Percentiles rank a stretch among this genome's conserved stretches.
phyloP scores from a whole-genome alignment of 768 basidiomycete species.

The Lactifluus rugatus region DNA sequence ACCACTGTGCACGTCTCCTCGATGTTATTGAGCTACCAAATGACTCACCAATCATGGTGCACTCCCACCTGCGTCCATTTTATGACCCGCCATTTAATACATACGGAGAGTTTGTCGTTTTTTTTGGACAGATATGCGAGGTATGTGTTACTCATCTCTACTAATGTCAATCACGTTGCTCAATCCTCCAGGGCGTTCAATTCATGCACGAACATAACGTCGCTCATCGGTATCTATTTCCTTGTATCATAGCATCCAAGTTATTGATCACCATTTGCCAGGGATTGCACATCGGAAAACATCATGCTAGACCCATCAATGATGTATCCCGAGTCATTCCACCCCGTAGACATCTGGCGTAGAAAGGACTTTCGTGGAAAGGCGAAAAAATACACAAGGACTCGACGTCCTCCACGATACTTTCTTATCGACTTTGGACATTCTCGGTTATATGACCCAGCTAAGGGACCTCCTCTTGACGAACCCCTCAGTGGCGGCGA shows the following conservation, averaged over 20 bases:
- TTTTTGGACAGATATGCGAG: slow-evolving; percentile 22
- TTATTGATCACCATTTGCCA: background rate
- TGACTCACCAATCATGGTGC: slow-evolving; percentile 19
- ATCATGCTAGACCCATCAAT: slow-evolving; percentile 14
- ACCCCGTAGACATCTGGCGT: background rate
- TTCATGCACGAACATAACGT: slow-evolving; percentile 14
- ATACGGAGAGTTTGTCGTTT: slow-evolving; percentile 22
- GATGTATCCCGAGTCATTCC: slow-evolving; percentile 14
- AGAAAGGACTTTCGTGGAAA: background rate
- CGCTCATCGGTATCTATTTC: slow-evolving; percentile 10
- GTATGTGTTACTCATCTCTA: background rate
- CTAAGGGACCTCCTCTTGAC: slow-evolving; percentile 8
- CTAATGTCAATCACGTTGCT: background rate
- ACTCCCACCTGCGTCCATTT: slow-evolving; percentile 23
- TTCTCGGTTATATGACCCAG: slow-evolving; percentile 18
- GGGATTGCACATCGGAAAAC: slow-evolving; percentile 3
- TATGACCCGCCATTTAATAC: slow-evolving; percentile 22
- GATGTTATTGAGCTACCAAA: slow-evolving; percentile 5
- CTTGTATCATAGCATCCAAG: background rate
- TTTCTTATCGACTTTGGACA: slow-evolving; percentile 26
- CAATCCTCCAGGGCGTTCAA: slow-evolving; percentile 1
- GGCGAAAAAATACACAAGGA: slow-evolving; percentile 20
- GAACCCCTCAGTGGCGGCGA: slow-evolving; percentile 21
- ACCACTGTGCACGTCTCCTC: background rate
- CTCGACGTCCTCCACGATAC: slow-evolving; percentile 22